Percentiles rank a stretch among this genome's conserved stretches.
Conservation (phyloP, 2,329 filamentous ascomycete genomes). For the Aspergillus sp. region DNA sequence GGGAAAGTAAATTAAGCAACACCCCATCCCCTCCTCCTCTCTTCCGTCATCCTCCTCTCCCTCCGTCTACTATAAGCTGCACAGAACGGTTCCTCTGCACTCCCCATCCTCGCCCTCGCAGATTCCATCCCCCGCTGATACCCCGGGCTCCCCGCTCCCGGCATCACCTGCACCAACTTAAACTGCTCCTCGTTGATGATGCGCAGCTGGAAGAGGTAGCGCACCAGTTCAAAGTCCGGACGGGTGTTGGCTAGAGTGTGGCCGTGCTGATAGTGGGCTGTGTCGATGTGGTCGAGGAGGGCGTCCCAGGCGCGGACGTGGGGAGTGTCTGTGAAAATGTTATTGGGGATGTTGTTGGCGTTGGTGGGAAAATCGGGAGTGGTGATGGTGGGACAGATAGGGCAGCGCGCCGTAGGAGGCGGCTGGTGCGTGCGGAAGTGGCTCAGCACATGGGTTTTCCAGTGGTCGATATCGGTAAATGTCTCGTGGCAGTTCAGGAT, state of each 20-base stretch:
- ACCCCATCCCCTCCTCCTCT: constrained; percentile 18
- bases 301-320: constrained; percentile 29
- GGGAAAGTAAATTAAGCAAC: neutral
- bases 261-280: constrained; percentile 35
- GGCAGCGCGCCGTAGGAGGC: constrained; percentile 37
- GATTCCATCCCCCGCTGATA: constrained; percentile 33
- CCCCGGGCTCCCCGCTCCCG: constrained; percentile 29
- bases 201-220: constrained; percentile 36
- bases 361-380: neutral
- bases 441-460: constrained; percentile 40
- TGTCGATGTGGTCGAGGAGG: constrained; percentile 38
- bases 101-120: constrained; percentile 30
- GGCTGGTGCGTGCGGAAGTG: constrained; percentile 38
- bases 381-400: constrained; percentile 29
- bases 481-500: constrained; percentile 37
- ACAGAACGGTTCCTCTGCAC: constrained; percentile 35
- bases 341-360: constrained; percentile 10
- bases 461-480: constrained; percentile 32
- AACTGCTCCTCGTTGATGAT: constrained; percentile 40
- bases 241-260: constrained; percentile 35
- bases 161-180: constrained; percentile 37
- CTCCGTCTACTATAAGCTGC: constrained; percentile 33
- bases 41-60: constrained; percentile 33
- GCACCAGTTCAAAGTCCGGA: constrained; percentile 40
- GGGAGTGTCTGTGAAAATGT: neutral